A percentile compares a stretch with the other conserved stretches of the same genome.
These are phyloP conservation scores for Leccinum incarnatum DNA, from an alignment of 768 basidiomycete species.

Conservation along the genomic window DNA sequence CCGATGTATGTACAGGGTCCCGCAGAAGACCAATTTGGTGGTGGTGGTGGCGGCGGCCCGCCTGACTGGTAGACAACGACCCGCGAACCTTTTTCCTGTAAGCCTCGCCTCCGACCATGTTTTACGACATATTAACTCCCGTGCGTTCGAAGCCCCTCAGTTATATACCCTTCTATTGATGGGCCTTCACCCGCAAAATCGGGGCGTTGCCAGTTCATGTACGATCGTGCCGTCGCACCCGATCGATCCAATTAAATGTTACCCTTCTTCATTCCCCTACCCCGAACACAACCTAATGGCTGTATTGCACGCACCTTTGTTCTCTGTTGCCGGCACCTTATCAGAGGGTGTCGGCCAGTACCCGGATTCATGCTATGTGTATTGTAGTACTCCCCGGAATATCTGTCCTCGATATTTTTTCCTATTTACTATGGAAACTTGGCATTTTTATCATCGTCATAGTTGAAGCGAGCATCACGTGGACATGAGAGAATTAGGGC, in stretches of 20 bases:
- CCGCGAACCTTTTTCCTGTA: constrained; percentile 6
- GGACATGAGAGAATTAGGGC: constrained; percentile 29
- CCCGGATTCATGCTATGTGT: constrained; percentile 6
- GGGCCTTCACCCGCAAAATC: constrained; percentile 7
- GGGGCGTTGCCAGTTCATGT: constrained; percentile 8
- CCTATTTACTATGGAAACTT: not conserved
- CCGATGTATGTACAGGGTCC: constrained; percentile 14
- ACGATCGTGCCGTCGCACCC: constrained; percentile 2
- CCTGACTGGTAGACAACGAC: constrained; percentile 29
- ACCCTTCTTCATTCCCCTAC: constrained; percentile 1
- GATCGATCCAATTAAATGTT: constrained; percentile 6
- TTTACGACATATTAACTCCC: constrained; percentile 5
- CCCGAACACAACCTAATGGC: constrained; percentile 7
- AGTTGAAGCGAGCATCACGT: constrained; percentile 2
- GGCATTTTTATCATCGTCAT: not conserved
- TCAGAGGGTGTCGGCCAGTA: not conserved
- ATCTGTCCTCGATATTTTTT: not conserved
- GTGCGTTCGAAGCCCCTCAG: constrained; percentile 3
- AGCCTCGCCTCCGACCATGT: constrained; percentile 2
- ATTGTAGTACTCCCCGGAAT: constrained; percentile 8
- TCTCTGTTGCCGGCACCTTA: not conserved
- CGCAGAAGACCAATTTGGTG: constrained; percentile 18
- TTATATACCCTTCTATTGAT: not conserved
- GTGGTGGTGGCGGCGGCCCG: constrained; percentile 9
- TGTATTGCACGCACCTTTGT: constrained; percentile 11